Base-by-base conservation (phyloP, 2,329 filamentous ascomycete species). In the Penicillium sp. region DNA sequence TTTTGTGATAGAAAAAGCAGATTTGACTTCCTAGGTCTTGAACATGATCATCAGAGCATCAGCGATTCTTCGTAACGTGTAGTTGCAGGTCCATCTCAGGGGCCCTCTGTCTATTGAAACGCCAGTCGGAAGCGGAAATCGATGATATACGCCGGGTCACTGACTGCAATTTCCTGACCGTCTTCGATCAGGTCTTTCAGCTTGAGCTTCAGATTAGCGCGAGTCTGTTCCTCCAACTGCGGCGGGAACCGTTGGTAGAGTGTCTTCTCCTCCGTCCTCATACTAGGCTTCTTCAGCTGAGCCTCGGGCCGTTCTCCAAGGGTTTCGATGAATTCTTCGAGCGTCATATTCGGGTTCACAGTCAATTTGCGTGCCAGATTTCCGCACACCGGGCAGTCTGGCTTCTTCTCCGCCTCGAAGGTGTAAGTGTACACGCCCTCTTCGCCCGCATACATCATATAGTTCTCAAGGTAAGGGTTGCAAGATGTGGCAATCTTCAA, bases 381-480 rank as follows among this genome's bases (percentile, higher is more conserved):
- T 17, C 91, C 90, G 64, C 93, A 98, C 6, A 97, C 93, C 2
- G 93, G 89, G 57, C 93, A 98, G 69, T 97, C 93, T 15, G 85
- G 79, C 69, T 96, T 97, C 74, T 87, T 88, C 71, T 96, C 85
- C 63, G 95, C 89, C 63, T 89, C 84, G 68, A 97, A 98, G 0
- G 93, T 98, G 70, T 95, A 96, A 0, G 93, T 98, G 74, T 98
- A 98, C 57, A 98, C 85, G 57, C 86, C 81, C 63, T 95, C 91
- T 63, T 97, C 90, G 41, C 94, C 93, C 10, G 88, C 95, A 69
- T 98, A 98, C 87, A 96, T 95, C 90, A 97, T 97, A 73, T 98
- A 98, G 68, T 95, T 95, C 48, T 85, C 85, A 15, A 98, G 76
- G 56, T 83, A 84, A 0, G 91, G 88, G 29, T 91, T 93, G 33